phyloP scores from a whole-genome alignment of 495 filamentous ascomycete species.

The Podospora anserina region DNA sequence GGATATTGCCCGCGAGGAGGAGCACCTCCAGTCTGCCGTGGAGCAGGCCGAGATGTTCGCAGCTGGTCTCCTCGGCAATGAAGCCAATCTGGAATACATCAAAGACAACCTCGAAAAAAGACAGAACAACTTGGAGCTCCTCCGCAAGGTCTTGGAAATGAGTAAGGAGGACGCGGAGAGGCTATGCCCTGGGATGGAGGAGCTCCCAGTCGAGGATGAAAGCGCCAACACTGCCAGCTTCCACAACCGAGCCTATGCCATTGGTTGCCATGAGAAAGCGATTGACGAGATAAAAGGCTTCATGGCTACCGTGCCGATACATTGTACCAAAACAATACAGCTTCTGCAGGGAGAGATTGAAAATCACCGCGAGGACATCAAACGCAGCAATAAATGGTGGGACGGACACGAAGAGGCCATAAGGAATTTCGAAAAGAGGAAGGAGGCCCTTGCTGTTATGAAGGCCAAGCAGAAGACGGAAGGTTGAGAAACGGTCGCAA shows the following conservation, averaged over 20 bases:
- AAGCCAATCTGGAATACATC: not conserved
- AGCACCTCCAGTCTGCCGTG: not conserved
- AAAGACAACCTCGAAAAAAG: not conserved
- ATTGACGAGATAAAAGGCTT: not conserved
- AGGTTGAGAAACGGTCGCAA: not conserved
- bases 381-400: not conserved
- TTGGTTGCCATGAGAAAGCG: not conserved
- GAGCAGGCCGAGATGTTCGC: not conserved
- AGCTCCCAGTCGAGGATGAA: not conserved
- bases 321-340: not conserved
- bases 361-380: not conserved
- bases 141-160: not conserved
- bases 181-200: not conserved
- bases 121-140: not conserved
- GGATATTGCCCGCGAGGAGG: not conserved
- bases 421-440: not conserved
- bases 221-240: not conserved
- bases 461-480: not conserved
- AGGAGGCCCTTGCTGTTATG: not conserved
- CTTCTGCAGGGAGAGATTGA: not conserved
- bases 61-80: not conserved
- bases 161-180: not conserved
- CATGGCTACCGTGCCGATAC: not conserved
- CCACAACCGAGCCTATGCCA: not conserved
- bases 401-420: not conserved